Evolutionary conservation across 768 basidiomycete species (phyloP), one percentile per base, ranked within the genome.

Genomic region (Amanita inopinata): DNA sequence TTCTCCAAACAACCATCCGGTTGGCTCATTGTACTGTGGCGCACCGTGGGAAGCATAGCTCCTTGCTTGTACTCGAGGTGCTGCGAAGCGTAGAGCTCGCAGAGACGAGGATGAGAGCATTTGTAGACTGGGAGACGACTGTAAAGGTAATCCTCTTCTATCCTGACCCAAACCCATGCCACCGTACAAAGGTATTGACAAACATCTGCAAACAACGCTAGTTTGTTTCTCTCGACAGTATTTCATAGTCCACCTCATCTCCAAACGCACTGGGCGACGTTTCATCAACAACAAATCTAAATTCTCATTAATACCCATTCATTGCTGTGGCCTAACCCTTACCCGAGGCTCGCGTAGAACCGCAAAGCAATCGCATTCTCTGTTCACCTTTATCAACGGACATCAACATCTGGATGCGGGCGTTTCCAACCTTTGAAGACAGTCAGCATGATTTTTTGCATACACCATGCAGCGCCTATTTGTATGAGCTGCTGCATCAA

Each of bases 11-110:
- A 96, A 59, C 60, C 76, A 83, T 20, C 91, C 91, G 5, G 80
- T 78, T 31, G 91, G 91, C 49, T 91, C 87, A 56, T 96, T 92
- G 61, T 80, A 92, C 41, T 83, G 79, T 8, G 88, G 84, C 18
- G 83, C 79, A 40, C 76, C 83, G 53, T 83, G 81, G 9, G 84
- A 86, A 20, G 80, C 80, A 57, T 71, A 73, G 4, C 80, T 74
- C 50, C 61, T 68, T 43, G 64, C 54, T 43, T 53, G 49, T 25
- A 65, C 40, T 23, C 64, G 62, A 33, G 60, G 62, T 35, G 60
- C 61, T 46, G 59, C 61, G 28, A 60, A 57, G 43, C 68, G 69
- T 27, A 65, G 53, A 19, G 63, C 61, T 48, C 78, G 78, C 51
- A 74, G 56, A 38, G 75, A 61, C 20, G 70, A 64, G 44, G 66